These are phyloP conservation scores for Pseudisothecium myosuroides DNA, from an alignment of 225 moss, liverwort and hornwort genomes.

Conservation along the genomic window DNA sequence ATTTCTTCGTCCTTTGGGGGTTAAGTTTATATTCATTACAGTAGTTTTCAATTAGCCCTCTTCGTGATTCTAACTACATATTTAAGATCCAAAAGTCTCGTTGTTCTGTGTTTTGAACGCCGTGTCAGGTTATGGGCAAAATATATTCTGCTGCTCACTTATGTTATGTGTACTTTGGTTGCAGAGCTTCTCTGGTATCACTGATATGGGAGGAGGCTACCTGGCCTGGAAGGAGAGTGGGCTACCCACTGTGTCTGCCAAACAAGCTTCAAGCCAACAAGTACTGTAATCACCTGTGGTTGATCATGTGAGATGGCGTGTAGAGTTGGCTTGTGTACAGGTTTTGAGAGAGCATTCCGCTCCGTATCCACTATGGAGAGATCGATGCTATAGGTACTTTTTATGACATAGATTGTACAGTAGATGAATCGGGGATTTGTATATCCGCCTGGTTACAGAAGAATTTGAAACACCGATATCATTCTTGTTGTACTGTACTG, in stretches of 20 bases:
- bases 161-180: neutral
- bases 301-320: neutral
- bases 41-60: neutral
- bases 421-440: conserved; percentile 9
- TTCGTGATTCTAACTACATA: neutral
- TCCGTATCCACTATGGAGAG: neutral
- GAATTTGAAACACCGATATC: neutral
- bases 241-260: conserved; percentile 17
- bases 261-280: neutral
- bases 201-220: conserved; percentile 64
- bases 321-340: conserved; percentile 7
- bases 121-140: neutral
- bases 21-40: neutral
- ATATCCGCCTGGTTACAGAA: neutral
- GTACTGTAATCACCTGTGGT: neutral
- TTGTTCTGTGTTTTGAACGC: neutral
- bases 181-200: conserved; percentile 53
- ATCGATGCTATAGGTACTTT: neutral
- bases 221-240: conserved; percentile 51
- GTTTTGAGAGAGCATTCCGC: neutral
- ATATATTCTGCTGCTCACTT: neutral
- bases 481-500: conserved; percentile 3
- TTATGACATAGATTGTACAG: neutral
- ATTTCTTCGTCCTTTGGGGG: neutral
- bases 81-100: neutral